Evolutionary conservation across 495 filamentous ascomycete genomes (phyloP), one percentile per base, ranked within the genome.

Genomic region (Neurospora sp.): DNA sequence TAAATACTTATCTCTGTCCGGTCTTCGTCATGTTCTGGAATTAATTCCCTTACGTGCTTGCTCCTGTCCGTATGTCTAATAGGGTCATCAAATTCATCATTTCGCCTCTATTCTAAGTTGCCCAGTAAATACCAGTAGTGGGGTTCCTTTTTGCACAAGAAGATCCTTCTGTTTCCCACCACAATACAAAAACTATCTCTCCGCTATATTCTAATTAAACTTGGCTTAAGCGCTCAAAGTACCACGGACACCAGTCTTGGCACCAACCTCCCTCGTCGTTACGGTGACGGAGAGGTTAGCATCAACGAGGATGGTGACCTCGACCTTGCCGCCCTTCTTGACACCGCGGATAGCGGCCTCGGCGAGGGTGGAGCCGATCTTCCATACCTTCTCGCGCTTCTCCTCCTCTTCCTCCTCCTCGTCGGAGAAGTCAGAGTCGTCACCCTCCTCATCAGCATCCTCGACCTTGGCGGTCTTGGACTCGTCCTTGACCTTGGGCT

Each of bases 311-410:
- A 99, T 87, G 79, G 91, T 95, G 68, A 98, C 89, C 87, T 98
- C 96, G 74, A 98, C 90, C 85, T 96, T 97, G 75, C 88, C 86
- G 44, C 92, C 92, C 85, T 94, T 94, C 89, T 93, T 93, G 71
- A 94, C 89, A 72, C 86, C 92, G 82, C 87, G 91, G 77, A 98
- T 81, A 39, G 90, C 91, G 12, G 93, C 92, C 85, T 99, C 96
- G 68, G 94, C 94, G 69, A 99, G 88, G 69, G 93, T 86, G 72
- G 85, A 89, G 72, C 92, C 92, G 39, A 94, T 88, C 85, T 95
- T 96, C 92, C 94, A 97, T n/a, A 95, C 87, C 85, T 94, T 92
- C 82, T 96, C 93, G 73, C 93, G 87, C 76, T 89, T 87, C 82
- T 98, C 96, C 78, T 94, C 93, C 69, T 93, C 91, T 73, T 94